Base-by-base conservation (phyloP, 441 rosid species). In the Erodium moschatum region DNA sequence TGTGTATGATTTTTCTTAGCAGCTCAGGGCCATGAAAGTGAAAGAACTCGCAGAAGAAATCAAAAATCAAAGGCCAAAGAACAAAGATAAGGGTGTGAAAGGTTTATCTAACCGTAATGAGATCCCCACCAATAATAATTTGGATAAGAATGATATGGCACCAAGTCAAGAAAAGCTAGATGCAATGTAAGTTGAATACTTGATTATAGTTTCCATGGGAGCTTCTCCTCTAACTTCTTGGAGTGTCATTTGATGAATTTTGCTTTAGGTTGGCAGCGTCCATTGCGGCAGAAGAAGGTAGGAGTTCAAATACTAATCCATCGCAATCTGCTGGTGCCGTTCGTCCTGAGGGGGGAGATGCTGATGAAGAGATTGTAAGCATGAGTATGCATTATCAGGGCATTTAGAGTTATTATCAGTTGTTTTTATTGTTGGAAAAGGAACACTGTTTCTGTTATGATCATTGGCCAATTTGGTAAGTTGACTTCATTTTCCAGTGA, bases 41-140 rank as follows among this genome's bases (percentile, higher is more conserved):
- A 86, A 91, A 79, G 97, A 91, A 78, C 78, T 91, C 72, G 91
- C 90, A 5, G 89, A 86, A 78, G 89, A 86, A 78, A 79, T 94
- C 71, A 83, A 83, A 79, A 78, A 82, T 27, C 96, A 89, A 74
- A 86, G 85, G 67, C 67, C 58, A 54, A 67, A 70, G 48, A 74
- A 78, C 68, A 81, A 79, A 75, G 31, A 35, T 64, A 85, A 83
- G 77, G 85, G 81, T 31, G 86, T 86, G 81, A 84, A 81, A 68
- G 67, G 82, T 74, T 80, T 85, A 64, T 69, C 74, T 18, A 78
- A 75, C 42, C 67, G 74, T 61, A 69, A 70, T 65, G 75, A 73
- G 27, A 62, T 18, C 20, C 71, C 48, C 70, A 65, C 58, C 66
- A 44, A 3, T 44, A 65, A 56, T 67, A 74, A 70, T 75, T 9